Evolutionary conservation across 192 early-diverging fungal genomes (phyloP).

Genomic region (Podila verticillata): DNA sequence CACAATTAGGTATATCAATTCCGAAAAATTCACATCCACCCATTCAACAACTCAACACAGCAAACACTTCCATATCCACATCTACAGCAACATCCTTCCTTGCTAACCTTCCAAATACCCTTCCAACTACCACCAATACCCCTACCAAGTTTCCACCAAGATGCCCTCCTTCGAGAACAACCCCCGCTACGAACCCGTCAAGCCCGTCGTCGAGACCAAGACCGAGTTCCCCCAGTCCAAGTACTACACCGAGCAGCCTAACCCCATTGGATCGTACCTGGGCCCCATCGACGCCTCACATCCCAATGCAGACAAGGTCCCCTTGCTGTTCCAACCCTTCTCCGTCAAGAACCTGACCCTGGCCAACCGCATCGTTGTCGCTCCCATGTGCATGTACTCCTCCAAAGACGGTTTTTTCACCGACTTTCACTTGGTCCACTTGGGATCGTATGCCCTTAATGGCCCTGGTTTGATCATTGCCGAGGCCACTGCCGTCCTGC

Average conservation of each 20-base stretch:
- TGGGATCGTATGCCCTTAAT: slow-evolving; percentile 74
- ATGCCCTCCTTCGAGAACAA: not conserved
- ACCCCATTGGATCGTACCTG: slow-evolving; percentile 32
- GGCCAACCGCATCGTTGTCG: slow-evolving; percentile 75
- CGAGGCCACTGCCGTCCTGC: slow-evolving; percentile 78
- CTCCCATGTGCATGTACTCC: slow-evolving; percentile 87
- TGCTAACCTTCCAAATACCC: no score
- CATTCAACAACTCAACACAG: no score
- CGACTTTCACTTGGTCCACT: slow-evolving; percentile 74
- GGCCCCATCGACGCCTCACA: slow-evolving; percentile 38
- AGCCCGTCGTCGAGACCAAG: not conserved
- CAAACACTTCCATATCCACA: not conserved
- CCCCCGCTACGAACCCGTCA: not conserved
- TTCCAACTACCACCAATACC: not conserved
- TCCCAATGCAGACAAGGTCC: slow-evolving; percentile 46
- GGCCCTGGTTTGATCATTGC: slow-evolving; percentile 85
- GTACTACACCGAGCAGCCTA: slow-evolving; percentile 30
- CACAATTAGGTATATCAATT: slow-evolving; percentile 25
- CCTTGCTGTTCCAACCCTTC: slow-evolving; percentile 73
- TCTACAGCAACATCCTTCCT: not conserved
- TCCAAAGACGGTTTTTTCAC: slow-evolving; percentile 71
- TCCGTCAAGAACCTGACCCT: slow-evolving; percentile 71
- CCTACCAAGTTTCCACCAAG: not conserved
- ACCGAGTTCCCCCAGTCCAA: slow-evolving; percentile 26
- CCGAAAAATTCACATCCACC: not conserved